Base-by-base conservation (phyloP, 345 rosid species). In the Gossypium sturtianum region DNA sequence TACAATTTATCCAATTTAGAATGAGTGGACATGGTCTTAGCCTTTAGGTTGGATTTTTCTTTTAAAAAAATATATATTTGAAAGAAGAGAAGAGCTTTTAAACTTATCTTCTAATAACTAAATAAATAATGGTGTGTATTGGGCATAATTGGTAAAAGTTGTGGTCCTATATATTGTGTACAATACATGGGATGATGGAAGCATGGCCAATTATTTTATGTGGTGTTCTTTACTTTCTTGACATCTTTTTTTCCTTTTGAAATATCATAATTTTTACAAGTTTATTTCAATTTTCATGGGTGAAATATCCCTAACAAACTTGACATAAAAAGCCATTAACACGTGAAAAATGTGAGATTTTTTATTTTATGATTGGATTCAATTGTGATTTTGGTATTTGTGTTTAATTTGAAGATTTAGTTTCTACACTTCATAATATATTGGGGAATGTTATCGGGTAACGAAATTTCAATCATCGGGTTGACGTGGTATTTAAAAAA, bases 141-240 rank as follows among this genome's bases (percentile, higher is more conserved):
- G n/a, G 29, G n/a, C 70, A 66, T 45, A 45, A 22, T 9, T 22
- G 17, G 19, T 20, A 45, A 29, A 45, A 22, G 19, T 66, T 45
- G 38, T 45, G 38, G 54, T 22, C n/a, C 13, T 44, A 34, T 5
- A 1, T 34, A 4, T 9, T 66, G 34, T 66, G 34, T 66, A 45
- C 71, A 66, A 66, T 1, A 45, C 71, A 66, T 20, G n/a, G 3
- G 3, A 27, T 2, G 29, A 27, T 27, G 29, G 19, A 45, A 66
- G 6, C 71, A 66, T 66, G 71, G 34, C 19, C 34, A 45, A 66
- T 66, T 66, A 44, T 66, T 20, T 44, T 66, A 12, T 66, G 34
- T 20, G 71, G 19, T 20, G n/a, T 66, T 4, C 52, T 66, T 66
- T 23, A 66, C 20, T 49, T 66, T 41, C 69, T 64, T 41, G 1